Conservation (phyloP, 257 asterid genomes). For the Dorcoceras hygrometricum region DNA sequence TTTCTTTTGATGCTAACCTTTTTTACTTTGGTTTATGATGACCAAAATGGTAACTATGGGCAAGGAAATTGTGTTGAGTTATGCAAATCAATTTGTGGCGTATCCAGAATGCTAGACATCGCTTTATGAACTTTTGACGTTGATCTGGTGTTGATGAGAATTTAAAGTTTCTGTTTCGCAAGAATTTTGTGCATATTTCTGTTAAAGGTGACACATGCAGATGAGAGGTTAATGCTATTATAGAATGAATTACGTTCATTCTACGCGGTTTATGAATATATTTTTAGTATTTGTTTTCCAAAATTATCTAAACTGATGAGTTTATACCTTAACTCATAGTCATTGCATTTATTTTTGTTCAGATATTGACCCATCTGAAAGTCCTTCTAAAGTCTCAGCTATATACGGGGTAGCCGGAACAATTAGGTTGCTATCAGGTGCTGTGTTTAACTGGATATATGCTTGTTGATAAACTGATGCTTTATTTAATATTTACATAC, state of each 20-base stretch:
- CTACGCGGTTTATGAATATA: not conserved
- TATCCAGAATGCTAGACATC: not conserved
- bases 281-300: not conserved
- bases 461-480: slow-evolving; percentile 1
- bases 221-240: slow-evolving; percentile 5
- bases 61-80: not conserved
- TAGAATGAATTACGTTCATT: slow-evolving; percentile 6
- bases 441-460: slow-evolving; percentile 21
- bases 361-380: slow-evolving; percentile 54
- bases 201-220: slow-evolving; percentile 5
- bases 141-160: not conserved
- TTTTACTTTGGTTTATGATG: not conserved
- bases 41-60: not conserved
- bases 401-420: slow-evolving; percentile 91
- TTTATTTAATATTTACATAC: not conserved
- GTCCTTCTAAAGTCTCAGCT: slow-evolving; percentile 56
- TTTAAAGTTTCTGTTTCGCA: slow-evolving; percentile 11
- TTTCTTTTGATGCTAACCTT: not conserved
- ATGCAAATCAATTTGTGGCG: not conserved
- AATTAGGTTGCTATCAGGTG: slow-evolving; percentile 92
- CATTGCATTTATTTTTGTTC: slow-evolving; percentile 17
- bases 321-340: slow-evolving; percentile 15
- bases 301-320: slow-evolving; percentile 1
- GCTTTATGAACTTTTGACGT: not conserved
- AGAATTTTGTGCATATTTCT: not conserved